Percentiles rank a stretch among this genome's conserved stretches.
These are phyloP conservation scores for Phytophthora tentaculata DNA, from an alignment of 352 stramenopile species.

Conservation along the genomic window DNA sequence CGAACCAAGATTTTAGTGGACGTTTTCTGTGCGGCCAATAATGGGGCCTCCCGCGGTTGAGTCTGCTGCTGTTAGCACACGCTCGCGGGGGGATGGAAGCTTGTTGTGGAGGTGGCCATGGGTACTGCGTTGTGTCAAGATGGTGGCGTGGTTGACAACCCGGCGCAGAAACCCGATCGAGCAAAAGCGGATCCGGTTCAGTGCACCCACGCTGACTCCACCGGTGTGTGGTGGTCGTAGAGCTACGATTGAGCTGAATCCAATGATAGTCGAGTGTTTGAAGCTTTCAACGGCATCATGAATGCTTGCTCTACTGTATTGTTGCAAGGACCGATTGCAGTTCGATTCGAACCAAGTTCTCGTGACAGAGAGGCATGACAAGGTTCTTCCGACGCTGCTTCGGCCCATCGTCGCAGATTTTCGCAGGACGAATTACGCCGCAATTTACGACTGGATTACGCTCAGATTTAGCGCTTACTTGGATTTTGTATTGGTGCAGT, in stretches of 20 bases:
- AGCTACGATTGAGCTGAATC: neutral
- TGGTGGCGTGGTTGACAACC: neutral
- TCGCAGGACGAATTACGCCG: slow-evolving; percentile 25
- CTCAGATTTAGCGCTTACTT: slow-evolving; percentile 14
- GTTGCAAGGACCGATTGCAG: neutral
- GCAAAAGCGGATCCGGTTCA: slow-evolving; percentile 15
- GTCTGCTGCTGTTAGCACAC: slow-evolving; percentile 17
- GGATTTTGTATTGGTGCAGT: slow-evolving; percentile 11
- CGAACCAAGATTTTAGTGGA: slow-evolving; percentile 31
- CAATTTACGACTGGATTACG: slow-evolving; percentile 23
- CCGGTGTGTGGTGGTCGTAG: neutral
- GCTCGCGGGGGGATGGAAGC: neutral
- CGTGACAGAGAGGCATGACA: slow-evolving; percentile 33
- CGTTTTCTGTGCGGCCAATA: slow-evolving; percentile 19
- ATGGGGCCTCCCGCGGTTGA: slow-evolving; percentile 10
- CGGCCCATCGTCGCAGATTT: slow-evolving; percentile 25
- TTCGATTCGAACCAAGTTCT: slow-evolving; percentile 10
- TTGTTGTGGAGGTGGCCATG: neutral
- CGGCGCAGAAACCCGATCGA: too few relatives aligned
- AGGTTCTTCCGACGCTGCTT: slow-evolving; percentile 27
- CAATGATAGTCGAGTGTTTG: neutral
- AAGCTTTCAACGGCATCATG: neutral
- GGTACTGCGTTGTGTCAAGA: too few relatives aligned
- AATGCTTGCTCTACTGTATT: neutral
- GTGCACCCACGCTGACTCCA: slow-evolving; percentile 10